A percentile compares a stretch with the other conserved stretches of the same genome.
These are phyloP conservation scores for Puccinia triticina DNA, from an alignment of 1,284 basidiomycete genomes.

Conservation along the genomic window DNA sequence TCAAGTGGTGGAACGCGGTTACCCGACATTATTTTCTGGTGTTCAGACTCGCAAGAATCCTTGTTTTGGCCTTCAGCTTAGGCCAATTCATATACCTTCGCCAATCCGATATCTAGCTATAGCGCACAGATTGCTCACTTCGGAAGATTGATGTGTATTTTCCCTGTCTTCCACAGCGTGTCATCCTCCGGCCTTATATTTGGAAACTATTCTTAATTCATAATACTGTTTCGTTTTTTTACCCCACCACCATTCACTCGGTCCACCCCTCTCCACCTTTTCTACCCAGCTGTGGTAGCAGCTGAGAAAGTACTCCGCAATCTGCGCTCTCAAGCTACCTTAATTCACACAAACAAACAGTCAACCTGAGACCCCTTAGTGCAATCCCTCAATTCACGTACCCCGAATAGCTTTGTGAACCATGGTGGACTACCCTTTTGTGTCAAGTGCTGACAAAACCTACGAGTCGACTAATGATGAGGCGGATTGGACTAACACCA, in stretches of 20 bases:
- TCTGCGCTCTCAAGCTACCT: background rate
- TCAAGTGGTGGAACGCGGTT: background rate
- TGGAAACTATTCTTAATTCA: background rate
- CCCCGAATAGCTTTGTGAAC: background rate
- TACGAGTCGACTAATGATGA: slow-evolving; percentile 8
- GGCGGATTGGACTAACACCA: background rate
- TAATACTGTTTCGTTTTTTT: background rate
- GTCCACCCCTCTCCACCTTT: background rate
- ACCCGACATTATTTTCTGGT: background rate
- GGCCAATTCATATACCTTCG: background rate
- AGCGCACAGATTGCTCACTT: background rate
- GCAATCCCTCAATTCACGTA: background rate
- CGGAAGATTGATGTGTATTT: background rate
- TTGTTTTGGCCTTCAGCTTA: slow-evolving; percentile 15
- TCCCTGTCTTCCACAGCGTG: background rate
- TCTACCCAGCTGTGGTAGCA: background rate
- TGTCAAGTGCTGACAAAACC: background rate
- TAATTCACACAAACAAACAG: background rate
- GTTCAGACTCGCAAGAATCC: background rate
- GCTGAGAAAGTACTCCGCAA: slow-evolving; percentile 10
- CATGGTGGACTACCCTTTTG: slow-evolving; percentile 25
- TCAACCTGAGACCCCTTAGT: background rate
- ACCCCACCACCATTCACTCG: background rate
- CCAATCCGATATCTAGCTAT: background rate
- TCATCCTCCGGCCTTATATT: background rate